Base-by-base conservation (phyloP, 495 filamentous ascomycete genomes). In the Choiromyces venosus region DNA sequence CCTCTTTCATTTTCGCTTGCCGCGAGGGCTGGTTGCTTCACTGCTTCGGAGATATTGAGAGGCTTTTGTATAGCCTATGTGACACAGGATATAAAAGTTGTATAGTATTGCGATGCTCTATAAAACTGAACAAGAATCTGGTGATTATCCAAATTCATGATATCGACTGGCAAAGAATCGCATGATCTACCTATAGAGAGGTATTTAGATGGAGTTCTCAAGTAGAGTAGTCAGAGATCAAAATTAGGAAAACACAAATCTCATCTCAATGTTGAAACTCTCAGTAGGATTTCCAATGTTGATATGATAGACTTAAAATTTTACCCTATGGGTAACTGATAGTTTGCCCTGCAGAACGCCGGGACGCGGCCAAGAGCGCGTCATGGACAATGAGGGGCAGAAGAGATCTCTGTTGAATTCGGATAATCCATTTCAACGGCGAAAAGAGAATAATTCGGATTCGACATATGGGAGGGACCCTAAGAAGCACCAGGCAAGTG, bases 1-100 rank as follows among this genome's bases (percentile, higher is more conserved):
- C n/a, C n/a, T n/a, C n/a, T n/a, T n/a, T n/a, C n/a, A n/a, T n/a
- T 66, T 76, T 52, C 67, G 42, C 61, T 68, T 75, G 52, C 67
- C 37, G 67, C 61, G 64, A 76, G 37, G 42, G 56, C 56, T 65
- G 52, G 36, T 74, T 74, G 4, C 72, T 37, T 61, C n/a, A 9
- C 19, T 25, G 4, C 71, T 74, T 69, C 64, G 29, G 74, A 42
- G 36, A 66, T 74, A 70, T 25, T 65, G 38, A 37, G 19, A 70
- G 67, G 38, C 56, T 52, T 66, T 67, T 29, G 46, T 56, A 25
- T 29, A 56, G 29, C 46, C 46, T 3, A 3, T 56, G n/a, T 56
- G n/a, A 25, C 46, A 5, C 46, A 56, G 46, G 46, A 25, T 29
- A 56, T 56, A 2, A 10, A 56, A 56, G 2, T 10, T 25, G 19